Base-by-base conservation (phyloP, 768 basidiomycete species). In the Lentinula raphanica region DNA sequence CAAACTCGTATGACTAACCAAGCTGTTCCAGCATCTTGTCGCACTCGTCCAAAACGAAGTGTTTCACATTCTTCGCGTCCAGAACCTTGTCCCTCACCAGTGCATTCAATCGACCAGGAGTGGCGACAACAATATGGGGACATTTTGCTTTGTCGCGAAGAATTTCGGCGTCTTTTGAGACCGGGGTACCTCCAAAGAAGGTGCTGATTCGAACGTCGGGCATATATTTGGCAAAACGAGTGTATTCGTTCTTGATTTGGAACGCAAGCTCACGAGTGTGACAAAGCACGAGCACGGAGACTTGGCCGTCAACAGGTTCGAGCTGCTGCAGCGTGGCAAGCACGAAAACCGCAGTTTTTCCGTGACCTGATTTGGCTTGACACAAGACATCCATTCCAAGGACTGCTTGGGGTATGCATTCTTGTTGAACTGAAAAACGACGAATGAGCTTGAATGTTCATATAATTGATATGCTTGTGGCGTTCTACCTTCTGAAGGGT, bases 21-120 rank as follows among this genome's bases (percentile, higher is more conserved):
- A 99, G 94, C 86, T 94, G 91, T 84, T 99, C 97, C 72, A 99
- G 90, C 94, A 99, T 98, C 86, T 99, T 99, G 84, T 99, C 97
- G 84, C 97, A 99, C 80, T 99, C 97, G 84, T 99, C 97, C 73
- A 99, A 80, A 58, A 97, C 94, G 76, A 99, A 99, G 80, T 98
- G 96, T 78, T 98, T 98, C 74, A 98, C 94, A 69, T 92, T 87
- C 76, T 91, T 91, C 63, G 92, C 91, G 70, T 97, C 93, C 74
- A 99, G 73, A 67, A 90, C 83, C 80, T 98, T 98, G 77, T 98
- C 97, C 64, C 96, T 82, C 50, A 88, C 86, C 65, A 99, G 88
- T 56, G 95, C 96, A 71, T 98, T 97, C 71, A 98, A 80, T 60
- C 97, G 90, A 66, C 97, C 97, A 50, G 97, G 97, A 15, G 97